Percentiles rank a stretch among this genome's conserved stretches.
Evolutionary conservation across 352 stramenopile species (phyloP).

Genomic region (Phytophthora quininea): DNA sequence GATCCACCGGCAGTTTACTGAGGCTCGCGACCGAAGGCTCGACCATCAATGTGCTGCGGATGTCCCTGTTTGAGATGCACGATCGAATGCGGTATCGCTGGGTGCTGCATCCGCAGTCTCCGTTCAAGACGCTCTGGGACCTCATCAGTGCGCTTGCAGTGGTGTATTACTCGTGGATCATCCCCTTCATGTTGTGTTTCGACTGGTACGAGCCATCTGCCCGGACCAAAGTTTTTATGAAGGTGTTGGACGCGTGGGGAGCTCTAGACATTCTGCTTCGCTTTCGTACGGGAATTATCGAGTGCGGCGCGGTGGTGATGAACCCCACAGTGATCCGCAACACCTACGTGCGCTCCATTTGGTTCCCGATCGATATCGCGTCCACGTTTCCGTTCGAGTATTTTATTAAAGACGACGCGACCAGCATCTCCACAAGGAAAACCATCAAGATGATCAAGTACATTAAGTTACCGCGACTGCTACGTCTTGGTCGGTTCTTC

Average conservation of each 20-base stretch:
- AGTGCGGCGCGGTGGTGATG: slow-evolving; percentile 64
- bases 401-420: slow-evolving; percentile 40
- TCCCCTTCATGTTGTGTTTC: slow-evolving; percentile 74
- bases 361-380: slow-evolving; percentile 66
- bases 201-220: slow-evolving; percentile 56
- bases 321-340: slow-evolving; percentile 52
- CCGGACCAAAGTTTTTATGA: slow-evolving; percentile 42
- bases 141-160: slow-evolving; percentile 57
- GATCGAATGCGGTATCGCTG: slow-evolving; percentile 52
- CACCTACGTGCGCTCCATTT: slow-evolving; percentile 57
- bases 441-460: slow-evolving; percentile 84
- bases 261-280: slow-evolving; percentile 57
- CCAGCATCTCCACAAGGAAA: slow-evolving; percentile 56
- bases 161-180: slow-evolving; percentile 79
- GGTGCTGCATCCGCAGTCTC: slow-evolving; percentile 60
- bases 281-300: slow-evolving; percentile 65
- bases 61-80: slow-evolving; percentile 63
- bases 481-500: slow-evolving; percentile 63
- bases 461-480: slow-evolving; percentile 61
- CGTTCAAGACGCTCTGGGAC: slow-evolving; percentile 62
- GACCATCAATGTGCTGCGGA: slow-evolving; percentile 68
- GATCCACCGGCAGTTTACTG: slow-evolving; percentile 17
- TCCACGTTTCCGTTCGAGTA: slow-evolving; percentile 69
- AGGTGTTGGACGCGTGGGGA: slow-evolving; percentile 54
- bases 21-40: slow-evolving; percentile 20